Evolutionary conservation across 495 filamentous ascomycete genomes (phyloP), one percentile per base, ranked within the genome.

Genomic region (Penicillium riverlandense): DNA sequence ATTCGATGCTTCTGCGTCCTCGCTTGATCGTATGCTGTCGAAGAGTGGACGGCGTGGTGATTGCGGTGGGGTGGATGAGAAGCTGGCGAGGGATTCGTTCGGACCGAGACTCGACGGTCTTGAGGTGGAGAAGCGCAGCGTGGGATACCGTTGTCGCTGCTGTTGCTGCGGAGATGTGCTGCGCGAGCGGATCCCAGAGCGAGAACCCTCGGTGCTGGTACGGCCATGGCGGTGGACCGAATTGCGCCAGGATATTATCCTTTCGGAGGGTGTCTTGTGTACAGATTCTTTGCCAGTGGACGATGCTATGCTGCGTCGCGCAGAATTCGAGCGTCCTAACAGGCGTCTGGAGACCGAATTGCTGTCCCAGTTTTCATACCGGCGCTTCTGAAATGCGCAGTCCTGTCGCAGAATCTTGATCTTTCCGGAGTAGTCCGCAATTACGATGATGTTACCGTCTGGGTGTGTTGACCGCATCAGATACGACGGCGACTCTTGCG

Each of bases 331-430:
- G 16, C 90, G 78, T 8, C 79, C 76, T 4, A 92, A 61, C 33
- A 91, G 66, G 54, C 82, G 84, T 51, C 83, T 85, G 12, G 84
- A 88, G 57, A 80, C 83, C 14, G 83, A 87, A n/a, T 77, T 73
- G 0, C 80, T 80, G 34, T 76, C 65, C 67, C 67, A 71, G 41
- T 57, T 63, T 13, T 75, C 72, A 47, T 55, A 70, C 6, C 70
- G 70, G 15, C 80, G 75, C 53, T 82, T 83, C 14, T 75, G 59
- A 44, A 71, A 77, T 1, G 92, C 92, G 54, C 91, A 97, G 63
- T 96, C 90, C 62, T 96, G 90, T 6, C 92, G 80, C 56, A 96
- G 95, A 4, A 96, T 82, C 60, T 96, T 95, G 62, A 99, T 94
- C 34, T 78, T 76, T 41, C 92, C 92, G 7, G 78, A 77, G 52